phyloP scores from a whole-genome alignment of 495 filamentous ascomycete species.

The Xylaria grammica region DNA sequence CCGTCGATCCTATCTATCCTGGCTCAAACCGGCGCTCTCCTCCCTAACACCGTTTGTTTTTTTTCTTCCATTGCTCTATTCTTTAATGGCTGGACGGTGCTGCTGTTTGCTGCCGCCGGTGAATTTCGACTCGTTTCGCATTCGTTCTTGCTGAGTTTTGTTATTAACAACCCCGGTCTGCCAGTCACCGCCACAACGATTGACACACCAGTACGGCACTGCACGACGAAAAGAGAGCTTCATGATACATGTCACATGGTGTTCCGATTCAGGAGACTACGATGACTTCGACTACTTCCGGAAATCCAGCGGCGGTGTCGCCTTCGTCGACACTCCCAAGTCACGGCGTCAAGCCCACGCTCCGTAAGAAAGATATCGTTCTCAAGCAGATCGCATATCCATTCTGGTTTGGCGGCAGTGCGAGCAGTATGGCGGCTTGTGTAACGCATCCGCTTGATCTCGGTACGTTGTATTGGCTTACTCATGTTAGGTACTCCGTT shows the following conservation, averaged over 20 bases:
- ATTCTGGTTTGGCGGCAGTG: slow-evolving; percentile 95
- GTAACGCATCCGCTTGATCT: slow-evolving; percentile 91
- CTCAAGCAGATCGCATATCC: slow-evolving; percentile 64
- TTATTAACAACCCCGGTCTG: not conserved
- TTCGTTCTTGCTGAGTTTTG: not conserved
- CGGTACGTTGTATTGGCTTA: slow-evolving; percentile 52
- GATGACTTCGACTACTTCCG: slow-evolving; percentile 26
- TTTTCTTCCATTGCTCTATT: slow-evolving; percentile 8
- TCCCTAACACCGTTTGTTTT: not conserved
- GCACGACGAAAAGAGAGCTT: not conserved
- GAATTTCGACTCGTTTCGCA: slow-evolving; percentile 5
- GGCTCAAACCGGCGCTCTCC: not conserved
- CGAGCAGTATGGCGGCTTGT: slow-evolving; percentile 85
- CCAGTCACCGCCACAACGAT: not conserved
- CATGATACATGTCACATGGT: not conserved
- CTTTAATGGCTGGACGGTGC: slow-evolving; percentile 34
- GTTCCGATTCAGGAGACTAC: slow-evolving; percentile 23
- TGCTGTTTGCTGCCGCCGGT: slow-evolving; percentile 29
- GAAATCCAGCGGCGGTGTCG: slow-evolving; percentile 24
- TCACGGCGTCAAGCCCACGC: slow-evolving; percentile 30
- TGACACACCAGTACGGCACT: not conserved
- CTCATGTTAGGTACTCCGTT: slow-evolving; percentile 5
- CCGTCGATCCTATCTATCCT: slow-evolving; percentile 5
- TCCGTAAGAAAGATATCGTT: slow-evolving; percentile 32
- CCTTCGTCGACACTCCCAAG: slow-evolving; percentile 20